A percentile compares a stretch with the other conserved stretches of the same genome.
phyloP scores from a whole-genome alignment of 768 basidiomycete species.

The Rhodotorula graminis region DNA sequence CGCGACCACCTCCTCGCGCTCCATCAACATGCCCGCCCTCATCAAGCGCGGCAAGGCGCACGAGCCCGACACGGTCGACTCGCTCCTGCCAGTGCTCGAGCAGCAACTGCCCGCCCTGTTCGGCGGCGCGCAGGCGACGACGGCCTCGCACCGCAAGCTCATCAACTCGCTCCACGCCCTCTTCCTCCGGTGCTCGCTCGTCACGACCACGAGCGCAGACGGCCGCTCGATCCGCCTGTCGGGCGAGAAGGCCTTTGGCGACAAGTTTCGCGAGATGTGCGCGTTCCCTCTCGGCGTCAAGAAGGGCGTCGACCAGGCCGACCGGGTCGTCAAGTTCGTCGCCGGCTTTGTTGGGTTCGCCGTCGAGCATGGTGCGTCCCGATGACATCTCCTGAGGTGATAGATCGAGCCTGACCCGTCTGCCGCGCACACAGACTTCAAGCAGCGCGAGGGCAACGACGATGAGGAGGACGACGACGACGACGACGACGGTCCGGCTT shows the following conservation, averaged over 20 bases:
- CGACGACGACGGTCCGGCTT: slow-evolving; percentile 58
- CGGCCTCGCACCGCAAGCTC: slow-evolving; percentile 82
- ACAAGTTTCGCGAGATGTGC: slow-evolving; percentile 56
- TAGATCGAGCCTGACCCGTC: slow-evolving; percentile 31
- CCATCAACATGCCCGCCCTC: slow-evolving; percentile 1
- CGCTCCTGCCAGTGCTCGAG: slow-evolving; percentile 14
- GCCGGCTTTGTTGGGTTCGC: slow-evolving; percentile 70
- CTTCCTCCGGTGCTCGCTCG: slow-evolving; percentile 60
- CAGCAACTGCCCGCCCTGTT: slow-evolving; percentile 20
- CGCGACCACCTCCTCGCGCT: neutral
- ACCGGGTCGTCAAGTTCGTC: slow-evolving; percentile 74
- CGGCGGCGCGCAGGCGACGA: slow-evolving; percentile 19
- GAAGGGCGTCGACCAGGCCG: slow-evolving; percentile 71
- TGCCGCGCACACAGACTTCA: slow-evolving; percentile 18
- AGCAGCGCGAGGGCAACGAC: slow-evolving; percentile 46
- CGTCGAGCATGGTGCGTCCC: slow-evolving; percentile 63
- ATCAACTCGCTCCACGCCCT: slow-evolving; percentile 73
- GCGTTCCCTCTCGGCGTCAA: slow-evolving; percentile 64
- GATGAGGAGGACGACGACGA: slow-evolving; percentile 51
- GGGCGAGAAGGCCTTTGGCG: slow-evolving; percentile 74
- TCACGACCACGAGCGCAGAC: slow-evolving; percentile 48
- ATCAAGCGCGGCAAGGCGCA: neutral
- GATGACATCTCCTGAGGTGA: slow-evolving; percentile 41
- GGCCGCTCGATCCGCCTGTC: slow-evolving; percentile 53
- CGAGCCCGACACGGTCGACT: slow-evolving; percentile 23